These are phyloP conservation scores for Penicillium sp. DNA, from an alignment of 2,329 filamentous ascomycete species.

Conservation along the genomic window DNA sequence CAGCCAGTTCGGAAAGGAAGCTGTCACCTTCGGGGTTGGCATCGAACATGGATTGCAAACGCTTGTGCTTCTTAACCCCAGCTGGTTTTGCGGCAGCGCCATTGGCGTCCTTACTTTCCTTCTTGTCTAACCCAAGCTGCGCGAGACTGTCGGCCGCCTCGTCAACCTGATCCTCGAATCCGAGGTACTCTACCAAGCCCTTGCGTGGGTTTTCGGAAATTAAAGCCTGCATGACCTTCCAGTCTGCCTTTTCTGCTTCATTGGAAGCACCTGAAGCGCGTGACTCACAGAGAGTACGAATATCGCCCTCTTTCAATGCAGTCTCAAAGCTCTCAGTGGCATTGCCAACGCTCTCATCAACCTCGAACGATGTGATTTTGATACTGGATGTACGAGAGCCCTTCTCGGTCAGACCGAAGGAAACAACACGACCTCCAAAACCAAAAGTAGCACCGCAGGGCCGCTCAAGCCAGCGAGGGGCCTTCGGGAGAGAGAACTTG, in stretches of 20 bases:
- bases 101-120: constrained; percentile 41
- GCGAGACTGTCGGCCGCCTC: constrained; percentile 45
- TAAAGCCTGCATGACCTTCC: constrained; percentile 88
- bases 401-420: constrained; percentile 56
- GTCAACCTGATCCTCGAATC: constrained; percentile 67
- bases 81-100: constrained; percentile 47
- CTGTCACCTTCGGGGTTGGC: constrained; percentile 69
- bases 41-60: constrained; percentile 78
- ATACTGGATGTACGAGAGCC: constrained; percentile 73
- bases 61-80: constrained; percentile 57
- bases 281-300: constrained; percentile 74
- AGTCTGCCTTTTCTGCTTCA: constrained; percentile 92
- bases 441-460: constrained; percentile 87
- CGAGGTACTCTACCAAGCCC: constrained; percentile 82
- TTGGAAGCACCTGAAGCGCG: constrained; percentile 72
- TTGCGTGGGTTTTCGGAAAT: constrained; percentile 81
- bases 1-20: constrained; percentile 79
- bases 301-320: constrained; percentile 72
- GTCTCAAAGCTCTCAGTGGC: constrained; percentile 85
- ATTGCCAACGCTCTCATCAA: constrained; percentile 79
- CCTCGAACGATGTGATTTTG: constrained; percentile 80
- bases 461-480: constrained; percentile 86
- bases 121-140: constrained; percentile 43
- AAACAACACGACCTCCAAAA: constrained; percentile 94
- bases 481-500: constrained; percentile 79